Evolutionary conservation across 208 protist species (phyloP), one percentile per base, ranked within the genome.

Genomic region (Balamuthia mandrillaris): DNA sequence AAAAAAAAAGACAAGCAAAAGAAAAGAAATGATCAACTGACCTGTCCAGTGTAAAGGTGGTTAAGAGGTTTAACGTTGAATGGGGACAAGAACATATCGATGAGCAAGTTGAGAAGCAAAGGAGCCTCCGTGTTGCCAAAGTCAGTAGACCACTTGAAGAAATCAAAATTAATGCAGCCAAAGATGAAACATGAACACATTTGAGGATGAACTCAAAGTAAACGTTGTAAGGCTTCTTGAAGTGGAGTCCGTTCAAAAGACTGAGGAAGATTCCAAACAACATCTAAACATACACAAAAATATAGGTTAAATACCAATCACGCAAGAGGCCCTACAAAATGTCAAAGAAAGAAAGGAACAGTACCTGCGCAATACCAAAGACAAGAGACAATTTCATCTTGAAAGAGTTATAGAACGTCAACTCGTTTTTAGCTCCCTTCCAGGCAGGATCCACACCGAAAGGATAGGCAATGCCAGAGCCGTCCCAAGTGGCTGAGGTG

Each of bases 301-400:
- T 83, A 70, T n/a, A n/a, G n/a, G n/a, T n/a, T n/a, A n/a, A n/a
- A n/a, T n/a, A n/a, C n/a, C n/a, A n/a, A n/a, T n/a, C 18, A 70
- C 18, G 24, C 16, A 39, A 56, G 18, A 39, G 49, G 49, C 18
- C n/a, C 49, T 56, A 24, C 49, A 24, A 24, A 18, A 56, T 56
- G 49, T 56, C n/a, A 56, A 56, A 56, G 49, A n/a, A 56, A n/a
- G 61, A 18, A 21, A 24, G 27, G 27, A 81, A 47, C 16, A 24
- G 68, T 75, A 84, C 45, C 51, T 98, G 97, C 51, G 90, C 68
- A 0, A 98, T 93, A 42, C 97, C 97, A 79, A 98, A 91, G 44
- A 99, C 93, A 37, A 99, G 94, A 41, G 97, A 95, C 49, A 97
- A 91, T 90, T 99, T 99, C 98, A 99, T 99, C 91, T 99, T 99